Evolutionary conservation across 2,329 filamentous ascomycete genomes (phyloP), one percentile per base, ranked within the genome.

Genomic region (Magnaporthiopsis rhizophila): DNA sequence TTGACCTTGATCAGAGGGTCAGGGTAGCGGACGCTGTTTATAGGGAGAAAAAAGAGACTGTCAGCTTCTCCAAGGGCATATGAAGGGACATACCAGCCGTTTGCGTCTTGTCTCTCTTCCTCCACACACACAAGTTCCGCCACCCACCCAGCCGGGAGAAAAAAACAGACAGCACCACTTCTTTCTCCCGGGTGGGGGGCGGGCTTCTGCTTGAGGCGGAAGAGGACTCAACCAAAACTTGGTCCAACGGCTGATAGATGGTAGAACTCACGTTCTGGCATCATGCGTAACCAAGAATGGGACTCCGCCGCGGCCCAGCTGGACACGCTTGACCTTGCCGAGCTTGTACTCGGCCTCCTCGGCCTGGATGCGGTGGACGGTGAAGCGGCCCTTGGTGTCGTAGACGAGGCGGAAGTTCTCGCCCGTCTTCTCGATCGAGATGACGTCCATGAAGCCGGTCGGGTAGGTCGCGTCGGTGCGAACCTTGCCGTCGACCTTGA

Each of bases 201-300:
- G 62, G 65, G 66, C 38, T 65, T 60, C 62, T 59, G 56, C 34
- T 62, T 30, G 26, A 62, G 56, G 67, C 65, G 62, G 59, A 66
- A 68, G 45, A 53, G 67, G 53, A 24, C 68, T 84, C 82, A 78
- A 85, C 92, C 92, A 96, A 95, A 97, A 86, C 91, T 95, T 96
- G 92, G 91, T 94, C 92, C 94, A 97, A 97, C 94, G 94, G 89
- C 94, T 97, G 94, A 97, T 93, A 95, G 93, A 97, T 92, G 90
- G 84, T 87, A 89, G 87, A 90, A 98, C 94, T 97, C 86, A 99
- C 94, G 95, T 99, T 92, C 95, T 90, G 85, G 95, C 95, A 95
- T 99, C 95, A 91, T 99, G 95, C 93, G 95, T 99, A 91, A 99
- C 95, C 92, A 98, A 97, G 93, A 97, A 99, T 96, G 95, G 95